A percentile compares a stretch with the other conserved stretches of the same genome.
phyloP scores from a whole-genome alignment of 352 stramenopile genomes.

The Phytophthora citrophthora region DNA sequence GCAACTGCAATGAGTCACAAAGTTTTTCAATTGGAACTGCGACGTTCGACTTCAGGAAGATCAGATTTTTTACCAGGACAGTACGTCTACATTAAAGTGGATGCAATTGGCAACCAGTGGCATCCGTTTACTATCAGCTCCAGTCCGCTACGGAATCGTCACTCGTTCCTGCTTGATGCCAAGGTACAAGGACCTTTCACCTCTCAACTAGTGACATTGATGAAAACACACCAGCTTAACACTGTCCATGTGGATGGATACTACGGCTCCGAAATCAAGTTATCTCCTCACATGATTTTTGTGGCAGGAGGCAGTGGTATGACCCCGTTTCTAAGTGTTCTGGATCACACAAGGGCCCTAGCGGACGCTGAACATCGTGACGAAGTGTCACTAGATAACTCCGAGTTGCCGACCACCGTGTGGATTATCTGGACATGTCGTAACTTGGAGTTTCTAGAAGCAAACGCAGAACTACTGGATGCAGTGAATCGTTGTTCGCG shows the following conservation, averaged over 20 bases:
- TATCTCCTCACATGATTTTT: conserved; percentile 68
- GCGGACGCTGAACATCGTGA: conserved; percentile 25
- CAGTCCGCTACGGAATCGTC: conserved; percentile 49
- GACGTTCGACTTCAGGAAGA: conserved; percentile 28
- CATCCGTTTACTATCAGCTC: conserved; percentile 80
- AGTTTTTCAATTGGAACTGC: conserved; percentile 65
- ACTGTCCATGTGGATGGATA: conserved; percentile 73
- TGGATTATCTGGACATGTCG: conserved; percentile 67
- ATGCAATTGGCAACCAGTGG: conserved; percentile 65
- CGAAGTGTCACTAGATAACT: conserved; percentile 18
- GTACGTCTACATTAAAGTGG: conserved; percentile 77
- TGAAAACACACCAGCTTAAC: conserved; percentile 47
- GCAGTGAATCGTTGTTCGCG: conserved; percentile 42
- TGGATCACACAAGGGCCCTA: conserved; percentile 61
- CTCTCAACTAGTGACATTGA: conserved; percentile 47
- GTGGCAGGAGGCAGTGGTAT: conserved; percentile 75
- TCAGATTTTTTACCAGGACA: conserved; percentile 60
- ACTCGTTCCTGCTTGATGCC: conserved; percentile 57
- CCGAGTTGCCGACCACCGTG: conserved; percentile 44
- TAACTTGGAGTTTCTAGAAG: conserved; percentile 51
- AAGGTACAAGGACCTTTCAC: conserved; percentile 78
- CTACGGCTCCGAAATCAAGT: conserved; percentile 62
- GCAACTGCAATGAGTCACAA: conserved; percentile 45
- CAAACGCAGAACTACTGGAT: conserved; percentile 50
- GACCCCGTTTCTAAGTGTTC: conserved; percentile 70